These are phyloP conservation scores for Raffaelea deltoideospora DNA, from an alignment of 2,329 filamentous ascomycete species.

Conservation along the genomic window DNA sequence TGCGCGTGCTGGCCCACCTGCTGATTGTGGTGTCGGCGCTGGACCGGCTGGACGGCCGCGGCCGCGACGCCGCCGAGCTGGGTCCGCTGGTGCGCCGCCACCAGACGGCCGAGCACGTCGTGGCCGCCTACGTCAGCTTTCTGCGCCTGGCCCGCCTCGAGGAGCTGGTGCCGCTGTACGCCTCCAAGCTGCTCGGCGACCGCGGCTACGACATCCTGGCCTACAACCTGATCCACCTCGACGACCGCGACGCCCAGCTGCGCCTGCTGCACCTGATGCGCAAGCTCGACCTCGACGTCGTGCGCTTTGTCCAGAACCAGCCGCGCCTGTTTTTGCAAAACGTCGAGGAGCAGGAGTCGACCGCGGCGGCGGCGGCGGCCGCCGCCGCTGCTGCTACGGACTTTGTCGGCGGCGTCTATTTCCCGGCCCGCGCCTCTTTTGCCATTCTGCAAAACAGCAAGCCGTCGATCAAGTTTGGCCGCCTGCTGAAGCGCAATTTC, in stretches of 20 bases:
- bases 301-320: conserved; percentile 59
- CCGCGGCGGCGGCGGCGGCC: too few relatives aligned
- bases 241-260: conserved; percentile 47
- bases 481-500: conserved; percentile 55
- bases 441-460: conserved; percentile 31
- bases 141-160: conserved; percentile 58
- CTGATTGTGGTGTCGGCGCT: conserved; percentile 53
- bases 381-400: conserved; percentile 31
- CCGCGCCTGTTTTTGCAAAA: conserved; percentile 35
- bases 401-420: conserved; percentile 17
- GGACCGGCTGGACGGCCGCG: conserved; percentile 25
- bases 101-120: conserved; percentile 53
- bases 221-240: conserved; percentile 60
- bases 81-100: conserved; percentile 18
- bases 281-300: conserved; percentile 56
- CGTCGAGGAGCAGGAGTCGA: too few relatives aligned
- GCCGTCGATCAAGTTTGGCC: conserved; percentile 42
- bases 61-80: conserved; percentile 19
- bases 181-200: conserved; percentile 54
- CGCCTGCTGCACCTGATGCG: conserved; percentile 61
- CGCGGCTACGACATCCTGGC: conserved; percentile 58
- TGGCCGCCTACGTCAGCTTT: conserved; percentile 70
- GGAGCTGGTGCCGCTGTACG: conserved; percentile 76
- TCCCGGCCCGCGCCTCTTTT: conserved; percentile 30
- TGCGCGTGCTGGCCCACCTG: conserved; percentile 55